phyloP scores from a whole-genome alignment of 2,329 filamentous ascomycete species.

The Scleromitrula shiraiana region DNA sequence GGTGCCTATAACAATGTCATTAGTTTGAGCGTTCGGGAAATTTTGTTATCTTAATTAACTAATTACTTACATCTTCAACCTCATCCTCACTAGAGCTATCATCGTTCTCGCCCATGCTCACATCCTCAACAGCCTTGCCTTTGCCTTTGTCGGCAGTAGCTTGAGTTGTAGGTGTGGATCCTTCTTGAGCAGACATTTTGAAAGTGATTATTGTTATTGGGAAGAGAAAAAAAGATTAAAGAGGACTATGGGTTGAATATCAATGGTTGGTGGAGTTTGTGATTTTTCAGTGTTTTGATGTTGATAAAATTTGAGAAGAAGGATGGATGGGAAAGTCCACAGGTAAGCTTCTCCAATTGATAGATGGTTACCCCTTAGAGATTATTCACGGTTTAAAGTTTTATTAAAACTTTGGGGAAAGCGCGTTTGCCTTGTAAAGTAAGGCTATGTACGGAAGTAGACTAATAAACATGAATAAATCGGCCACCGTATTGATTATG shows the following conservation, averaged over 20 bases:
- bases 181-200: conserved; percentile 37
- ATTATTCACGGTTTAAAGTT: too few relatives aligned
- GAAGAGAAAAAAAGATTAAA: too few relatives aligned
- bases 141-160: conserved; percentile 71
- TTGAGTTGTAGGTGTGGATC: conserved; percentile 19
- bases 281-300: background rate
- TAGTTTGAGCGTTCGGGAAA: conserved; percentile 3
- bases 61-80: conserved; percentile 46
- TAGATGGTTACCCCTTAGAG: too few relatives aligned
- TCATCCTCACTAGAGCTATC: conserved; percentile 63
- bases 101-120: conserved; percentile 55
- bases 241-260: too few relatives aligned
- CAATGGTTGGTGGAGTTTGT: background rate
- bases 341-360: too few relatives aligned
- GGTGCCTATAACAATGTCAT: conserved; percentile 11
- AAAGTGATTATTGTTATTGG: too few relatives aligned
- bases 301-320: background rate
- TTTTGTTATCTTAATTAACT: background rate
- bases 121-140: conserved; percentile 64
- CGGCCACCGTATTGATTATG: too few relatives aligned
- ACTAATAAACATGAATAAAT: too few relatives aligned
- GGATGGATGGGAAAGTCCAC: too few relatives aligned
- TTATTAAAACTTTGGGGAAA: background rate
- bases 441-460: background rate
- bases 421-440: background rate